phyloP scores from a whole-genome alignment of 176 grass and related monocot species.

The Eleusine indica region DNA sequence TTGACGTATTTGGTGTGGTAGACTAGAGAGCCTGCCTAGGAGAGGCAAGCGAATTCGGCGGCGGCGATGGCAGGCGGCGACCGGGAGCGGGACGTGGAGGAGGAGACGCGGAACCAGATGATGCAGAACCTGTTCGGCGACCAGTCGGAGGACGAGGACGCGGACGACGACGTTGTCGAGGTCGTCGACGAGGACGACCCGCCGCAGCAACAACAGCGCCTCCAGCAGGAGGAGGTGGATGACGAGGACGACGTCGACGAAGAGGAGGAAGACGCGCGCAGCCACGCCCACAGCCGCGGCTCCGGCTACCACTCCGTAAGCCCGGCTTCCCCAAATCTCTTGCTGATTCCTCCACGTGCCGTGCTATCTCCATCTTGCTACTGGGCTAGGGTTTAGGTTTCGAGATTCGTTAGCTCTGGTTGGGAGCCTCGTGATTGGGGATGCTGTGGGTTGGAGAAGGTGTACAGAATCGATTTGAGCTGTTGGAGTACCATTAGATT shows the following conservation, averaged over 20 bases:
- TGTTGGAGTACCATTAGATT: not conserved
- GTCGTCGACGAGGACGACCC: constrained; percentile 65
- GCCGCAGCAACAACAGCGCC: constrained; percentile 17
- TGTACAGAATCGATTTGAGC: not conserved
- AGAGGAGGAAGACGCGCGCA: constrained; percentile 37
- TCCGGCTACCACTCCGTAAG: constrained; percentile 52
- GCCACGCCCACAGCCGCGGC: constrained; percentile 23
- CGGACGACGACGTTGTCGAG: constrained; percentile 56
- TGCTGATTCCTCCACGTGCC: constrained; percentile 2
- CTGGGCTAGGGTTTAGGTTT: constrained; percentile 7
- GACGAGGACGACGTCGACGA: constrained; percentile 34
- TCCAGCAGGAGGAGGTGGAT: constrained; percentile 21
- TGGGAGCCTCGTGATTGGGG: not conserved
- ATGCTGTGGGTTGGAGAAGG: not conserved
- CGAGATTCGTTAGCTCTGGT: not conserved
- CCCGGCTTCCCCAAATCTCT: constrained; percentile 13
- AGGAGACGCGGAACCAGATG: constrained; percentile 85
- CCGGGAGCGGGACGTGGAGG: constrained; percentile 64
- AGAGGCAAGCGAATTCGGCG: not conserved
- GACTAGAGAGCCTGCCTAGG: no score
- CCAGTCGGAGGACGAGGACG: constrained; percentile 89
- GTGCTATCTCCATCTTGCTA: not conserved
- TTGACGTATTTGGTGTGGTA: no score
- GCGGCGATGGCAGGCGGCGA: constrained; percentile 47
- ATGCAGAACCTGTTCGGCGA: constrained; percentile 99